Base-by-base conservation (phyloP, 345 rosid genomes). In the Citrus inodora region DNA sequence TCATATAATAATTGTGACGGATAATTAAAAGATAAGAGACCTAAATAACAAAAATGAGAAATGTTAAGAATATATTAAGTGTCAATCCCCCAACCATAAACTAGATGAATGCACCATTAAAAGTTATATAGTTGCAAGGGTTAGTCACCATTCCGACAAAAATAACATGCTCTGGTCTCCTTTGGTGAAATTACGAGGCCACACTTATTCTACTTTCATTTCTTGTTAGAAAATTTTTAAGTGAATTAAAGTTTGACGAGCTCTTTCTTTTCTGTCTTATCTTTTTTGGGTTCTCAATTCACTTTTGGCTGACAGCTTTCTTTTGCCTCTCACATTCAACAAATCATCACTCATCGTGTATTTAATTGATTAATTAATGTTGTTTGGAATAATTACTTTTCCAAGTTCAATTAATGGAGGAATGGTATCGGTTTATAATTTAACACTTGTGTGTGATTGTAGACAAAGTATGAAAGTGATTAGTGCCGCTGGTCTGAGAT, bases 391-490 rank as follows among this genome's bases (percentile, higher is more conserved):
- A 74, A 70, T 77, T 78, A 61, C 80, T 82, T 80, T 85, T 78
- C 70, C 67, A 68, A 76, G 77, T 81, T 51, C 87, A 73, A 28
- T 46, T 74, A 75, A 85, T 85, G 81, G 78, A 78, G 62, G 71
- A 75, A 75, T 62, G 59, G 16, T 13, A 40, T 6, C n/a, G 33
- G 14, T 22, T 67, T 67, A 53, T 67, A 40, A 4, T 38, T 69
- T 6, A 13, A 25, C 32, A 8, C 27, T 30, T 42, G 60, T 72
- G 59, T 58, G 53, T 58, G 53, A 59, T 60, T 53, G 61, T 63
- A 68, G 79, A 75, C 64, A 73, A 69, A 40, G 66, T 58, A 37
- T 80, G 85, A 75, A 84, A 86, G 85, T 82, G 78, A 25, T 63
- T 67, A 16, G 38, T 51, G 84, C 46, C 75, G 75, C 84, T 72